Percentiles rank a stretch among this genome's conserved stretches.
These are phyloP conservation scores for Rhipidocladum racemiflorum DNA, from an alignment of 176 grass and related monocot genomes.

Conservation along the genomic window DNA sequence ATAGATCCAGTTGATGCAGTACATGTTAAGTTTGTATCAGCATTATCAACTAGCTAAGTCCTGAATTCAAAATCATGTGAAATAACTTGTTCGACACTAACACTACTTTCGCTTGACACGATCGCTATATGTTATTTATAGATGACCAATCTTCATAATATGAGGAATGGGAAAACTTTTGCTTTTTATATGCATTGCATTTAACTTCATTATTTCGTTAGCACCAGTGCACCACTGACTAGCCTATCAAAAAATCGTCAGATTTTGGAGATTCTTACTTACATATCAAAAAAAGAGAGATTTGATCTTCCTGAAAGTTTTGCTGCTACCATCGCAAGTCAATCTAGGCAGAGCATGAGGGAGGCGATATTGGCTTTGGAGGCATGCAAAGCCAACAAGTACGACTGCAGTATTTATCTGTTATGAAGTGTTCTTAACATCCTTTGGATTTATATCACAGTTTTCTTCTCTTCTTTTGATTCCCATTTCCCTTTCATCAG, in stretches of 20 bases:
- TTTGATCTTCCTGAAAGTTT: constrained; percentile 54
- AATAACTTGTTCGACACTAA: not conserved
- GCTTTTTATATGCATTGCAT: not conserved
- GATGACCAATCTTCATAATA: not conserved
- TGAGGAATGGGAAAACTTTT: constrained; percentile 1
- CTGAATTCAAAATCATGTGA: not conserved
- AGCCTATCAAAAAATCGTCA: constrained; percentile 12
- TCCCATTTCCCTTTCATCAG: constrained; percentile 30
- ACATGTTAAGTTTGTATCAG: not conserved
- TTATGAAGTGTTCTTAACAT: not conserved
- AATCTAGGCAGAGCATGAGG: constrained; percentile 62
- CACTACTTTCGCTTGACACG: constrained; percentile 5
- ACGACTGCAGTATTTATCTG: not conserved
- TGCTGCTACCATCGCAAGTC: constrained; percentile 47
- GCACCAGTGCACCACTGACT: not conserved
- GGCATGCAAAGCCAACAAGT: constrained; percentile 68
- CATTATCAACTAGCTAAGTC: not conserved
- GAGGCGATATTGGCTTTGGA: constrained; percentile 68
- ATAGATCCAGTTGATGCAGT: not conserved
- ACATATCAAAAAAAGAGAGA: constrained; percentile 54
- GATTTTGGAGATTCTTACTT: constrained; percentile 57
- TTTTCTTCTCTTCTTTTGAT: not conserved
- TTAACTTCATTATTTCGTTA: constrained; percentile 11
- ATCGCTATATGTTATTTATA: not conserved
- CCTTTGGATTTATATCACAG: not conserved